Conservation (phyloP, 2,329 filamentous ascomycete genomes). For the Pseudogymnoascus sp. region DNA sequence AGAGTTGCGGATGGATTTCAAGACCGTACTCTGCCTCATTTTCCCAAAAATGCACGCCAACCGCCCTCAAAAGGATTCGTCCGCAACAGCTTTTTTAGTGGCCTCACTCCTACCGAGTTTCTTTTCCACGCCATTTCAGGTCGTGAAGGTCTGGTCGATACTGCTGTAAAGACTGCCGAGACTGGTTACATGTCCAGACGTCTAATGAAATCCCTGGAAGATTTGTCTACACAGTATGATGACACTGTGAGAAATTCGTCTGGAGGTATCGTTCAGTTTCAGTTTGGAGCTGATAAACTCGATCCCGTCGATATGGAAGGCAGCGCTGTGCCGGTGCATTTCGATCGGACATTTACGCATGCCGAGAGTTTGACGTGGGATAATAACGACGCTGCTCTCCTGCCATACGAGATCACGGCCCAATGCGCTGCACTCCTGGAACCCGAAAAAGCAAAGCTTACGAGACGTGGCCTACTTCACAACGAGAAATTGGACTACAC, state of each 20-base stretch:
- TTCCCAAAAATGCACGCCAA: slow-evolving; percentile 83
- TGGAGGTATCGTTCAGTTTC: slow-evolving; percentile 86
- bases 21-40: slow-evolving; percentile 88
- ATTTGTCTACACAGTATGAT: slow-evolving; percentile 88
- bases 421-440: slow-evolving; percentile 61
- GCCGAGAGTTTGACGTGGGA: slow-evolving; percentile 67
- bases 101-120: slow-evolving; percentile 83
- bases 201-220: slow-evolving; percentile 95
- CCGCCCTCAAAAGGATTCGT: slow-evolving; percentile 97
- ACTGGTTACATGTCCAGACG: slow-evolving; percentile 98
- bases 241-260: slow-evolving; percentile 88
- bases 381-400: slow-evolving; percentile 63
- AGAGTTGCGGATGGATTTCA: slow-evolving; percentile 96
- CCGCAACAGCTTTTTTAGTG: slow-evolving; percentile 92
- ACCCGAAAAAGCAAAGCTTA: slow-evolving; percentile 56
- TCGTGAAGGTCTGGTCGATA: slow-evolving; percentile 96
- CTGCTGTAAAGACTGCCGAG: slow-evolving; percentile 96
- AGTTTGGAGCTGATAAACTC: slow-evolving; percentile 90
- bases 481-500: slow-evolving; percentile 57
- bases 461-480: slow-evolving; percentile 51
- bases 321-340: slow-evolving; percentile 82
- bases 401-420: slow-evolving; percentile 62
- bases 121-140: slow-evolving; percentile 98
- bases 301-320: slow-evolving; percentile 98
- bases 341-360: slow-evolving; percentile 84